A percentile compares a stretch with the other conserved stretches of the same genome.
Evolutionary conservation across 192 early-diverging fungal genomes (phyloP).

Genomic region (Podila minutissima): DNA sequence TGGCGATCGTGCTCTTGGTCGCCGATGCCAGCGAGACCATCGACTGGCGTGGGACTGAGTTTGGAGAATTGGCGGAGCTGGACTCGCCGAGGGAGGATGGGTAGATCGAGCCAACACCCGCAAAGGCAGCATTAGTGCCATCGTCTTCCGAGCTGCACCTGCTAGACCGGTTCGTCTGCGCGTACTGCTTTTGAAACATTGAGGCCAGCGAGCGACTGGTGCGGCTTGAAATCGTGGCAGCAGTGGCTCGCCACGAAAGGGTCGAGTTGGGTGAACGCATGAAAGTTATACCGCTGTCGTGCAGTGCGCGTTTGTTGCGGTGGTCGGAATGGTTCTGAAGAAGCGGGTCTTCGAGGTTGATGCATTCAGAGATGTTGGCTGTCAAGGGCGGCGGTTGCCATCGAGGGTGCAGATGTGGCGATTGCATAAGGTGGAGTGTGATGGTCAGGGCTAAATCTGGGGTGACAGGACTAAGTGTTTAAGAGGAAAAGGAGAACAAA

Average conservation of each 20-base stretch:
- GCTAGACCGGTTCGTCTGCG: not conserved
- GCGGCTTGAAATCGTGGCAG: not conserved
- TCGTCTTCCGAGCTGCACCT: too few relatives aligned
- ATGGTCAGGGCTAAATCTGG: constrained; percentile 11
- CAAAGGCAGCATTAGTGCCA: too few relatives aligned
- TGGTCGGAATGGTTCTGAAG: not conserved
- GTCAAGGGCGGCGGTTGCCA: not conserved
- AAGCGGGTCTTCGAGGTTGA: not conserved
- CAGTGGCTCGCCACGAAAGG: not conserved
- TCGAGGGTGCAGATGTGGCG: constrained; percentile 20
- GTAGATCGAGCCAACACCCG: too few relatives aligned
- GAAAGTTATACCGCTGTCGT: not conserved
- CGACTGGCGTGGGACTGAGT: not conserved
- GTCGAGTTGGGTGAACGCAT: not conserved
- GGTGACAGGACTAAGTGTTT: constrained; percentile 11
- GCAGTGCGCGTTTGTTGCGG: not conserved
- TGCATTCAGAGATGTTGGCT: not conserved
- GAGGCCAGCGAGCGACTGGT: not conserved
- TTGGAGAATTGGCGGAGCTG: too few relatives aligned
- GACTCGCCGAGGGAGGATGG: too few relatives aligned
- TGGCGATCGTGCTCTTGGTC: constrained; percentile 4
- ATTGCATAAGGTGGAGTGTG: constrained; percentile 41
- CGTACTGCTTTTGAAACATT: not conserved
- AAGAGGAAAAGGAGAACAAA: not conserved
- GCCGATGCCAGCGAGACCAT: not conserved